A percentile compares a stretch with the other conserved stretches of the same genome.
Conservation (phyloP, 2,329 filamentous ascomycete genomes). For the Neonectria punicea region DNA sequence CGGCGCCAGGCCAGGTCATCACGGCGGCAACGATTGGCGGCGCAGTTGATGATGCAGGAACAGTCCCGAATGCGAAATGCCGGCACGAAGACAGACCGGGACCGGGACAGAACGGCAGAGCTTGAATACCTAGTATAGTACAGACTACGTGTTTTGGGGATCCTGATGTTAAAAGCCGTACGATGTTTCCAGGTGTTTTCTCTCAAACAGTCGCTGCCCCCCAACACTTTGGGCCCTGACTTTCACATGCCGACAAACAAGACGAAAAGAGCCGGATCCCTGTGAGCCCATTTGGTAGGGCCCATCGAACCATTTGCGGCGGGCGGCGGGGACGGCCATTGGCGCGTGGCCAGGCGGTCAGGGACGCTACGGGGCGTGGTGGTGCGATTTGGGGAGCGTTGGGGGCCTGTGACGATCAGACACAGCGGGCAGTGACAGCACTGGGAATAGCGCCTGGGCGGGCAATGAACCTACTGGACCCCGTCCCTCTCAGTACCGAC, state of each 20-base stretch:
- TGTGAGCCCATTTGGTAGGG: slow-evolving; percentile 21
- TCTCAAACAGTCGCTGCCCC: background rate
- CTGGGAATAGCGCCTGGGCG: background rate
- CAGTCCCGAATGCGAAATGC: slow-evolving; percentile 27
- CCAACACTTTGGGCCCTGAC: slow-evolving; percentile 19
- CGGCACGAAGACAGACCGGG: slow-evolving; percentile 24
- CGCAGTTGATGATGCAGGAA: slow-evolving; percentile 8
- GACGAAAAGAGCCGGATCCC: slow-evolving; percentile 25
- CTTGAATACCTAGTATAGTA: background rate
- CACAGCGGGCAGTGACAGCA: background rate
- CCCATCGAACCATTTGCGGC: slow-evolving; percentile 26
- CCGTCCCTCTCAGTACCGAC: background rate
- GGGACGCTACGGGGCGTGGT: slow-evolving; percentile 19
- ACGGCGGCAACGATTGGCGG: slow-evolving; percentile 6
- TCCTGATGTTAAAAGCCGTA: slow-evolving; percentile 17
- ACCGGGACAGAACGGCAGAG: slow-evolving; percentile 3
- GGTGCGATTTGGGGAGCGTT: slow-evolving; percentile 16
- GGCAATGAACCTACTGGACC: background rate
- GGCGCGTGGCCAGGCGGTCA: slow-evolving; percentile 23
- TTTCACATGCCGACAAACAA: slow-evolving; percentile 22
- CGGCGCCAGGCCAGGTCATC: background rate
- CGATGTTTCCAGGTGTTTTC: slow-evolving; percentile 7
- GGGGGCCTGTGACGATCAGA: slow-evolving; percentile 5
- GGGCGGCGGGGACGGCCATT: slow-evolving; percentile 14
- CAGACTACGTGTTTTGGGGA: background rate